Evolutionary conservation across 495 filamentous ascomycete species (phyloP), one percentile per base, ranked within the genome.

Genomic region (Hypomontagnella monticulosa): DNA sequence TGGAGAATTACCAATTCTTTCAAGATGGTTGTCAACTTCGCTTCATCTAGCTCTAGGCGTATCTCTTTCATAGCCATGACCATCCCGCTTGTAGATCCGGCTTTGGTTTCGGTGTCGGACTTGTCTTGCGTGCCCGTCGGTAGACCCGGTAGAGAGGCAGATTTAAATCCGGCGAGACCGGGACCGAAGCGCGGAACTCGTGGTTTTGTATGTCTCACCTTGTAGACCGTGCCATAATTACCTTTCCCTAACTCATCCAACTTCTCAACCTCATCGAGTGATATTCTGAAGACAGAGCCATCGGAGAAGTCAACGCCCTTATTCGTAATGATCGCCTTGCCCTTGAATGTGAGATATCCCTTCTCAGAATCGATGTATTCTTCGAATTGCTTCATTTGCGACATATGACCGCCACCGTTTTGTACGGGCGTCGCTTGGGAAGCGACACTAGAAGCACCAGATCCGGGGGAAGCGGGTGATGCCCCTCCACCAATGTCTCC

Each of bases 1-100:
- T 99, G 95, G 6, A 99, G 83, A 57, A 99, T 93, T 67, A 98
- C 93, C 43, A 99, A 80, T 73, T 99, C 95, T 89, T 98, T 99
- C 71, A 98, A 93, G 73, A 99, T 99, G 41, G 95, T 92, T 4
- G 91, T 88, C 74, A 99, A 97, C 75, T 98, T 98, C 54, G 89
- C 89, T 73, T 98, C 95, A 67, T 99, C 95, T 37, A 99, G 80
- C 73, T 99, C 95, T 19, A 99, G 80, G n/a, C 95, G 86, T 57
- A 98, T 96, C 76, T 99, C 95, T 71, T 99, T 98, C 95, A 99
- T 98, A 11, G 95, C 95, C 95, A 99, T 99, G 66, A 96, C 81
- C 27, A 91, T 81, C 3, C 93, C 93, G 0, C 87, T 87, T 52
- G 76, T 76, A 56, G 73, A 65, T 40, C 67, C 65, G 44, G 38